Evolutionary conservation across 345 rosid genomes (phyloP).

Genomic region (Lumnitzera littorea): DNA sequence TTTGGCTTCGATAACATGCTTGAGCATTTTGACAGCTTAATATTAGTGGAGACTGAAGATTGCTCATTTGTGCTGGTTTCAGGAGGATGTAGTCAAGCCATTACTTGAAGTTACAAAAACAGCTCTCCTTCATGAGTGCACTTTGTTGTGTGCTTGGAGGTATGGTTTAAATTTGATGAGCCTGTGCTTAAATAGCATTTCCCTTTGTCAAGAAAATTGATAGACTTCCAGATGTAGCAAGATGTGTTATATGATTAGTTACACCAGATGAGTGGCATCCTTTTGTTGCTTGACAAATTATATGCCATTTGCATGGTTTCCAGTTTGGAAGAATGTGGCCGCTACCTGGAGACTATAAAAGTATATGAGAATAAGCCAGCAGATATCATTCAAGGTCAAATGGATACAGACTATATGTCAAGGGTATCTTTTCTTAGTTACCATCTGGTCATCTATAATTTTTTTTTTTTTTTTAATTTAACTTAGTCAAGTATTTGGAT

Average conservation of each 20-base stretch:
- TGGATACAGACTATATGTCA: slow-evolving; percentile 84
- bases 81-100: slow-evolving; percentile 73
- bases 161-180: slow-evolving; percentile 8
- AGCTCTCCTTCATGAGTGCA: slow-evolving; percentile 72
- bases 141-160: slow-evolving; percentile 86
- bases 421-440: slow-evolving; percentile 32
- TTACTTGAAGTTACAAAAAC: slow-evolving; percentile 76
- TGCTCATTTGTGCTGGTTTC: slow-evolving; percentile 13
- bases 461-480: background rate
- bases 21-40: no score
- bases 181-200: background rate
- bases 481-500: background rate
- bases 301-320: background rate
- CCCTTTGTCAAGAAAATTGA: no score
- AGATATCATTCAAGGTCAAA: slow-evolving; percentile 88
- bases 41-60: background rate
- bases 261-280: background rate
- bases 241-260: background rate
- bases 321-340: slow-evolving; percentile 93
- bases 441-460: no score
- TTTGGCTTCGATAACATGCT: background rate
- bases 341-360: slow-evolving; percentile 93
- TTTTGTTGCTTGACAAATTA: slow-evolving; percentile 1
- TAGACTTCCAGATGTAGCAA: no score
- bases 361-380: slow-evolving; percentile 94